Percentiles rank a stretch among this genome's conserved stretches.
Conservation (phyloP, 2,329 filamentous ascomycete species). For the Grosmannia serpens region DNA sequence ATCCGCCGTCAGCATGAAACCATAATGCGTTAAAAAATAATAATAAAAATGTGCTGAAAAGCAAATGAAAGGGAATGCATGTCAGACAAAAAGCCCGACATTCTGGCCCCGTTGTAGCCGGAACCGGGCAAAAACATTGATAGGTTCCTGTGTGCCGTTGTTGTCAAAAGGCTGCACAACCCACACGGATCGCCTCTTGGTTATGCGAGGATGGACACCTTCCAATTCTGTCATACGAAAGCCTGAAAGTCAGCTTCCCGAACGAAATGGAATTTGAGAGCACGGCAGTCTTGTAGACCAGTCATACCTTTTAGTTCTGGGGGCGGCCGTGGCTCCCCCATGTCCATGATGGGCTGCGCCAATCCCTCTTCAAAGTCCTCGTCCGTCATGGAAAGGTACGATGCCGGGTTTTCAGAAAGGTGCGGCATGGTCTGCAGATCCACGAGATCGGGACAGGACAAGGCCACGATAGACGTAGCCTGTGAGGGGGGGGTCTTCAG, state of each 20-base stretch:
- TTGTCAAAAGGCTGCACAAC: constrained; percentile 18
- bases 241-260: not conserved
- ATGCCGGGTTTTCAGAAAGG: constrained; percentile 15
- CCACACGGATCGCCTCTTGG: constrained; percentile 18
- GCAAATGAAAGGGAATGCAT: not conserved
- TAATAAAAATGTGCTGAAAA: not conserved
- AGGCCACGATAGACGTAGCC: constrained; percentile 11
- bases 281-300: not conserved
- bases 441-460: constrained; percentile 11
- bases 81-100: constrained; percentile 14
- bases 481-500: not conserved
- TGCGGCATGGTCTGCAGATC: constrained; percentile 10
- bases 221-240: not conserved
- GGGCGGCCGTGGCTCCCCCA: not conserved
- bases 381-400: constrained; percentile 17
- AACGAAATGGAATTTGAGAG: not conserved
- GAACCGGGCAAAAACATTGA: constrained; percentile 17
- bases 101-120: constrained; percentile 13
- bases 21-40: not conserved
- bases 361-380: constrained; percentile 5
- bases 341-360: not conserved
- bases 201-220: not conserved
- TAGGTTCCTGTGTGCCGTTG: constrained; percentile 11
- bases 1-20: not conserved
- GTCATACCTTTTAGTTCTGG: not conserved